A percentile compares a stretch with the other conserved stretches of the same genome.
phyloP scores from a whole-genome alignment of 192 early-diverging fungal species.

The Mortierella alpina region DNA sequence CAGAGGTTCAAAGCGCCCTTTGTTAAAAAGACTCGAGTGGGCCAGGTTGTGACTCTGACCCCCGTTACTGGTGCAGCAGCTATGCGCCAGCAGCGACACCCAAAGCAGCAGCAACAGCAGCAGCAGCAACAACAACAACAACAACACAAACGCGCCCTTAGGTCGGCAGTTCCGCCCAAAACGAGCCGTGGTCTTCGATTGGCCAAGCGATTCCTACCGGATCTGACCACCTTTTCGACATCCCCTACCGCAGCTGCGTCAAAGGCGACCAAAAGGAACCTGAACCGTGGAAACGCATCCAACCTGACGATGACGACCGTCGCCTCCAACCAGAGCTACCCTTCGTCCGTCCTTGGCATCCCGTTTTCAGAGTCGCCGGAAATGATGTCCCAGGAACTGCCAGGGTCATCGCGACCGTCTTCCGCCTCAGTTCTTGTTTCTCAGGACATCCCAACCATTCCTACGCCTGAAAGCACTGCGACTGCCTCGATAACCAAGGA shows the following conservation, averaged over 20 bases:
- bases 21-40: not conserved
- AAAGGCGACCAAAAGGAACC: not conserved
- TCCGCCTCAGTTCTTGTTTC: not conserved
- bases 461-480: not conserved
- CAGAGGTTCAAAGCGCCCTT: not conserved
- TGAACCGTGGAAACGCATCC: not conserved
- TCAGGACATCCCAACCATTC: not conserved
- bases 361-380: conserved; percentile 47
- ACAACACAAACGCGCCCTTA: no score
- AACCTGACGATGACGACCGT: conserved; percentile 25
- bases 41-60: no score
- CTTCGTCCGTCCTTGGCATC: conserved; percentile 31
- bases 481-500: not conserved
- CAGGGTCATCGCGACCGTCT: not conserved
- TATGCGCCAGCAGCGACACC: no score
- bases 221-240: not conserved
- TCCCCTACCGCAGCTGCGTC: not conserved
- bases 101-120: no score
- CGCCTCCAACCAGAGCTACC: conserved; percentile 23
- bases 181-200: no score
- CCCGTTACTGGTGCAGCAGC: no score
- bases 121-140: no score
- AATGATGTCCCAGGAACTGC: conserved; percentile 21
- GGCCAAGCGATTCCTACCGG: no score
- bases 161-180: no score